Percentiles rank a stretch among this genome's conserved stretches.
Conservation (phyloP, 495 filamentous ascomycete species). For the Hyaloscypha hepaticicola region DNA sequence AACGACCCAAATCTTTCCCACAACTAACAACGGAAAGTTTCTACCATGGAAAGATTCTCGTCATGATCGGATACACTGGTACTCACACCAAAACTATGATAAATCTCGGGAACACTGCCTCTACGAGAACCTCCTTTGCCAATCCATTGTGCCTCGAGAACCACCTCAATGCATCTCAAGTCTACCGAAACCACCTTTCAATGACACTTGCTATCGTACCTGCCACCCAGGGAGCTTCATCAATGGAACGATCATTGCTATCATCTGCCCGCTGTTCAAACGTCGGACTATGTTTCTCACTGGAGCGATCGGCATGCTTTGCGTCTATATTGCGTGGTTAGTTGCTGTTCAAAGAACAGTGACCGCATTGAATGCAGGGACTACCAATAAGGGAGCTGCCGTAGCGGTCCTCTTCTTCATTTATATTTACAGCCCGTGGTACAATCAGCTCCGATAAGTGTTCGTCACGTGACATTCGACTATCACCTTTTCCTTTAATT, state of each 20-base stretch:
- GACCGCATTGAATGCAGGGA: constrained; percentile 36
- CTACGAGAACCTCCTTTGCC: too few species aligned
- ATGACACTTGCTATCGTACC: not conserved
- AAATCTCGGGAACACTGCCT: constrained; percentile 46
- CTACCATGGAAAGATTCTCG: not conserved
- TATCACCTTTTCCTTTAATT: too few species aligned
- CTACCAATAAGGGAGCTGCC: constrained; percentile 11
- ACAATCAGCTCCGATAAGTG: constrained; percentile 25
- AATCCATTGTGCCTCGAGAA: too few species aligned
- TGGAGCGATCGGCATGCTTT: constrained; percentile 50
- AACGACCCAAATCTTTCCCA: not conserved
- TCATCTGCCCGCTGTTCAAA: constrained; percentile 52
- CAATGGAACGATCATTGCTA: constrained; percentile 54
- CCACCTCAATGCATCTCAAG: not conserved
- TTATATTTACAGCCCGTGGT: constrained; percentile 60
- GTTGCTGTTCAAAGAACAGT: constrained; percentile 35
- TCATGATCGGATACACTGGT: constrained; percentile 19
- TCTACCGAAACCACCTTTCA: too few species aligned
- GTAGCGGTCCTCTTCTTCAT: constrained; percentile 51
- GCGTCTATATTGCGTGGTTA: constrained; percentile 52
- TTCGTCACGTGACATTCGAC: too few species aligned
- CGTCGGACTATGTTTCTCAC: constrained; percentile 56
- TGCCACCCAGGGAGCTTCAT: constrained; percentile 43
- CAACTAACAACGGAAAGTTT: not conserved
- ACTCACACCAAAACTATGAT: constrained; percentile 17